Conservation (phyloP, 345 rosid species). For the Sisymbrium irio region DNA sequence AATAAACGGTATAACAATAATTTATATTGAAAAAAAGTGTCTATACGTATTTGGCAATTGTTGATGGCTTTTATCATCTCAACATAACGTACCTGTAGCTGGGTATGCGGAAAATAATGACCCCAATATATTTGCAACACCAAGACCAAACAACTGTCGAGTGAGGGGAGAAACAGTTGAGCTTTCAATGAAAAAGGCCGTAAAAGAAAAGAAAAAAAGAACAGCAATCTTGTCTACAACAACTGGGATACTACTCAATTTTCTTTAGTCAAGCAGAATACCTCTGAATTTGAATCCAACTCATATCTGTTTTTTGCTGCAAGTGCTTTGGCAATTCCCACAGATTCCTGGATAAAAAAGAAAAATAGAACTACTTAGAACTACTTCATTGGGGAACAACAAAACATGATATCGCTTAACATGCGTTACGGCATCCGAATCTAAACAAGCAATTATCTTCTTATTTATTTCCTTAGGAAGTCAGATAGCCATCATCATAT, state of each 20-base stretch:
- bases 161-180: slow-evolving; percentile 20
- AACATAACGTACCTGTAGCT: slow-evolving; percentile 67
- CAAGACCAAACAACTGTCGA: slow-evolving; percentile 91
- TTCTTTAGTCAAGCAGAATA: slow-evolving; percentile 28
- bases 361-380: too few relatives aligned
- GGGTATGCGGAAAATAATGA: slow-evolving; percentile 91
- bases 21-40: background rate
- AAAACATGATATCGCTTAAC: background rate
- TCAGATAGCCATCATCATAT: slow-evolving; percentile 5
- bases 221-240: slow-evolving; percentile 3
- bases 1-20: background rate
- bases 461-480: background rate
- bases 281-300: slow-evolving; percentile 97
- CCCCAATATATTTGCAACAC: slow-evolving; percentile 86
- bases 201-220: background rate
- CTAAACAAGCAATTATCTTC: background rate
- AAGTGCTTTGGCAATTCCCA: slow-evolving; percentile 98
- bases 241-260: background rate
- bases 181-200: slow-evolving; percentile 6
- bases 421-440: background rate
- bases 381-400: background rate
- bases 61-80: slow-evolving; percentile 16
- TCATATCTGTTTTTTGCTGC: slow-evolving; percentile 98
- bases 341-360: slow-evolving; percentile 74
- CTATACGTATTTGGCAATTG: background rate